Evolutionary conservation across 2,329 filamentous ascomycete species (phyloP), one percentile per base, ranked within the genome.

Genomic region (Hypoxylon rubiginosum): DNA sequence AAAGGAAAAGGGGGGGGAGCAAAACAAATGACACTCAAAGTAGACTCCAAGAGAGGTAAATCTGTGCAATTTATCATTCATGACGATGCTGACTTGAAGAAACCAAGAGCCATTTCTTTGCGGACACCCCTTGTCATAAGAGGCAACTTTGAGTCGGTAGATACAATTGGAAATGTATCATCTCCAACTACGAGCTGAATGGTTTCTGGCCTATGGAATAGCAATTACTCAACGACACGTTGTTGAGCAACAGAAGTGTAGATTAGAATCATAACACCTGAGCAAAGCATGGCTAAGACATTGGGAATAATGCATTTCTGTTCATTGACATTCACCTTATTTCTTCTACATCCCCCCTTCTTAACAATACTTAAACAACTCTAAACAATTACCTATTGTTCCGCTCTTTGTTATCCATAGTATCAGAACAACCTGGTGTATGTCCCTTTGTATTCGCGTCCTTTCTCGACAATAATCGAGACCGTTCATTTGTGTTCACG

Each of bases 401-500:
- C 2, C 3, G 13, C 9, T 52, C 52, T 54, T 65, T 65, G 52
- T 57, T 50, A n/a, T 4, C 21, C 15, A n/a, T 10, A 0, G 13
- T 2, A 39, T 48, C 28, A 4, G 7, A 41, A 21, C 2, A 19
- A 15, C 7, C 4, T 19, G 11, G 11, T 36, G 10, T n/a, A 28
- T 13, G 11, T 3, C 15, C 41, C 36, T 45, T 57, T 61, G 24
- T 41, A 9, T n/a, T 50, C 53, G 2, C 6, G 48, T 45, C 13
- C 13, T 45, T 65, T 43, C 46, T 57, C 52, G 57, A 58, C 19
- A 30, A 57, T 48, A 43, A 60, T 65, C 32, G 34, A 48, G 19
- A 34, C 30, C 45, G 6, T 17, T 30, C 11, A 48, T 19, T 58
- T n/a, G 26, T n/a, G n/a, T 24, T 34, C 28, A 41, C 32, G 17